Base-by-base conservation (phyloP, 2,329 filamentous ascomycete genomes). In the Paecilomyces niveus region DNA sequence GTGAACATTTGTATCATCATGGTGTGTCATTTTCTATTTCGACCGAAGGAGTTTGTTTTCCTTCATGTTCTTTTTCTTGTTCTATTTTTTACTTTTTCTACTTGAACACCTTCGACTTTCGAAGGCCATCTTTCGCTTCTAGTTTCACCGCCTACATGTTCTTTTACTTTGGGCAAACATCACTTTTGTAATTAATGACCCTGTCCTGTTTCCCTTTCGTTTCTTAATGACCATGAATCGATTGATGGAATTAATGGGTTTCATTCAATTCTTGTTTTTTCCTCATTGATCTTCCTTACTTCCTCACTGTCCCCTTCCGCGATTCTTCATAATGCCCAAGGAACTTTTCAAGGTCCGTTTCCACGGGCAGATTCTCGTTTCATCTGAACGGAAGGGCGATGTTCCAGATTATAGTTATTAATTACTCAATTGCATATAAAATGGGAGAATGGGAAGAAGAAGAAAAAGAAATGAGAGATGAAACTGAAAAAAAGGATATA, bases 21-120 rank as follows among this genome's bases (percentile, higher is more conserved):
- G 39, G 39, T n/a, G 39, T 45, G 39, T 45, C 39, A 18, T 45
- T 45, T 18, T n/a, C 39, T 21, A 18, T n/a, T 45, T 18, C 18
- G 39, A n/a, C 39, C 18, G 39, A 60, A 26, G 56, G 55, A 39
- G 55, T 59, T 63, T 32, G 35, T 49, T 57, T 62, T 51, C 5
- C 2, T 29, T 21, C 18, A 18, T 45, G 7, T 18, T 45, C 13
- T 18, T 39, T 18, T 45, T 5, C 18, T 45, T 45, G 35, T n/a
- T n/a, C n/a, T n/a, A n/a, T n/a, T 39, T 18, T 45, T 45, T 45
- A 13, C n/a, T 45, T n/a, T 21, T 18, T 45, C 22, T 22, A 13
- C 15, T 45, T 18, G 9, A 45, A 18, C 13, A 18, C 15, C 15
- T 45, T 45, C n/a, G 4, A 18, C 39, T 45, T 21, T 45, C 15